A percentile compares a stretch with the other conserved stretches of the same genome.
These are phyloP conservation scores for Colletotrichum cordylinicola DNA, from an alignment of 2,329 filamentous ascomycete species.

Conservation along the genomic window DNA sequence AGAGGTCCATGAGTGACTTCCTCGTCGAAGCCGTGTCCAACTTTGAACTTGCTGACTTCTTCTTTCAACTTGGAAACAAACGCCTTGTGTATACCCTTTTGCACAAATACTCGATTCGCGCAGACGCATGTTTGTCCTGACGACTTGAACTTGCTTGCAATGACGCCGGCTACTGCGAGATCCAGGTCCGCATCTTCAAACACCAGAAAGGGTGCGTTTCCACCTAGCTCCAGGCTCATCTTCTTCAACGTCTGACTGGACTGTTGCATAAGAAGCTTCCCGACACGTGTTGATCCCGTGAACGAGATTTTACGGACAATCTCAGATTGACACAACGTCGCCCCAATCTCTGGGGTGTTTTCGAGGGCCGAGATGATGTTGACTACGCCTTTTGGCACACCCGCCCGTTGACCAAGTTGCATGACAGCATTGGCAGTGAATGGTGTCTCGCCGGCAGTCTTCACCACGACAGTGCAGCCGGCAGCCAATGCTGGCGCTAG, in stretches of 20 bases:
- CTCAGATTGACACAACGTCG: conserved; percentile 76
- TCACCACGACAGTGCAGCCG: conserved; percentile 94
- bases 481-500: conserved; percentile 81
- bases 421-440: conserved; percentile 88
- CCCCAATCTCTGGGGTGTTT: conserved; percentile 82
- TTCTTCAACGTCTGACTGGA: conserved; percentile 83
- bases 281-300: conserved; percentile 78
- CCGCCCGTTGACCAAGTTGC: conserved; percentile 84
- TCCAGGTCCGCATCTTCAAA: conserved; percentile 96
- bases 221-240: conserved; percentile 86
- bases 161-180: conserved; percentile 79
- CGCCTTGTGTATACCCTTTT: conserved; percentile 77
- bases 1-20: conserved; percentile 80
- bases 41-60: conserved; percentile 76
- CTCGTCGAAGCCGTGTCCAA: conserved; percentile 75
- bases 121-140: conserved; percentile 97
- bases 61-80: conserved; percentile 74
- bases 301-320: conserved; percentile 91
- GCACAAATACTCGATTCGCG: conserved; percentile 83
- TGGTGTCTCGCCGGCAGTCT: conserved; percentile 90
- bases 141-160: conserved; percentile 89
- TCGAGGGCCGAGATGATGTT: conserved; percentile 83
- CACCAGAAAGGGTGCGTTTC: conserved; percentile 95
- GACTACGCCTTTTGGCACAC: conserved; percentile 88
- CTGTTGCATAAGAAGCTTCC: conserved; percentile 87